Evolutionary conservation across 495 filamentous ascomycete genomes (phyloP), one percentile per base, ranked within the genome.

Genomic region (Mytilinidion resinicola): DNA sequence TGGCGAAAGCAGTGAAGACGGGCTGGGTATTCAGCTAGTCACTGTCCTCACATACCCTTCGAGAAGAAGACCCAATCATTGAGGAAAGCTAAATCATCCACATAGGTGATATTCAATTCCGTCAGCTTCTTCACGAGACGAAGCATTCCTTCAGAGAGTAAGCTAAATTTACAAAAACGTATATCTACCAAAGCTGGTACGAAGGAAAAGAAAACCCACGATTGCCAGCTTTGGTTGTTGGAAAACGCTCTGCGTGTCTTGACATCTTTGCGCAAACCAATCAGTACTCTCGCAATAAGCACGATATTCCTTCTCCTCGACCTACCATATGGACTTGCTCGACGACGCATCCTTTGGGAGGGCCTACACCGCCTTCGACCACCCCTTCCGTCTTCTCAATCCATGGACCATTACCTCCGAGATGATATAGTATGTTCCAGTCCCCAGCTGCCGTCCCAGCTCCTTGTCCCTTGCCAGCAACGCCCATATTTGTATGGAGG

Each of bases 331-430:
- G 81, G 42, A 83, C 73, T 63, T 83, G 82, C 50, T 80, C 75
- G 14, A 83, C 69, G 19, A 59, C 61, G 54, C 82, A 85, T 9
- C 75, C 73, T 35, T 71, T 62, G 1, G 81, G 79, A 14, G 71
- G 63, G 9, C 68, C 72, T 53, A 82, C 73, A 1, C 70, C 75
- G 25, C 68, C 65, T 9, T 72, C 66, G 21, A 72, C 68, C 1
- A 72, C 66, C 21, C 69, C 73, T 51, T 75, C 72, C 14, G 72
- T 54, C 55, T 80, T 82, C 62, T 80, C 73, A 44, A 85, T 70
- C 82, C 81, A 84, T 9, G 82, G 82, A 1, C 82, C 78, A 66
- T 81, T 80, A 5, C 82, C 81, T 9, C 82, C 82, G 6, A 82
- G 68, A 64, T 84, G 78, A 54, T 82, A 76, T 20, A 80, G 69